These are phyloP conservation scores for Picochlorum sp. DNA, from an alignment of 139 green algal genomes.

Conservation along the genomic window DNA sequence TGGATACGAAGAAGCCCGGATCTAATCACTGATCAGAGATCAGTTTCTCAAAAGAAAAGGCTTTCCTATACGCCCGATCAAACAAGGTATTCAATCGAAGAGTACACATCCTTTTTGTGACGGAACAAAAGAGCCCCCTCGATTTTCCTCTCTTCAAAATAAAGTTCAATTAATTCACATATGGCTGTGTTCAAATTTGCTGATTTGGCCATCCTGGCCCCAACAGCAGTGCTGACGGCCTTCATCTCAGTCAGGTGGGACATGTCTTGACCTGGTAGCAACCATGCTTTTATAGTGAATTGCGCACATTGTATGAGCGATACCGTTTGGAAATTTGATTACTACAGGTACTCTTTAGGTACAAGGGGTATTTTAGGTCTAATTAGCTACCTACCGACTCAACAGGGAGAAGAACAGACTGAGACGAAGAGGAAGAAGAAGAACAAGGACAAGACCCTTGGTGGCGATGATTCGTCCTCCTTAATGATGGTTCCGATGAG, in stretches of 20 bases:
- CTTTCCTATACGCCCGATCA: too few species aligned
- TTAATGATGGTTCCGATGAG: neutral
- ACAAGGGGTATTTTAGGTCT: neutral
- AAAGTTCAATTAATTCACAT: neutral
- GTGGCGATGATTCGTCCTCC: neutral
- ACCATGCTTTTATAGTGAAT: too few species aligned
- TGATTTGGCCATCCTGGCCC: conserved; percentile 1
- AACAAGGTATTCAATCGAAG: too few species aligned
- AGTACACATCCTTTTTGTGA: too few species aligned
- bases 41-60: too few species aligned
- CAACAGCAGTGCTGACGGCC: neutral
- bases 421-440: neutral
- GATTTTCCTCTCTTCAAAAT: too few species aligned
- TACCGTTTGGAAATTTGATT: neutral
- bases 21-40: too few species aligned
- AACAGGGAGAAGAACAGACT: neutral
- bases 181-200: conserved; percentile 3
- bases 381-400: neutral
- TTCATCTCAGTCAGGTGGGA: conserved; percentile 1
- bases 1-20: too few species aligned
- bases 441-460: neutral
- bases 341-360: neutral
- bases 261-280: too few species aligned
- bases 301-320: neutral
- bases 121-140: too few species aligned